These are phyloP conservation scores for Ceratocystis eucalypticola DNA, from an alignment of 2,329 filamentous ascomycete genomes.

Conservation along the genomic window DNA sequence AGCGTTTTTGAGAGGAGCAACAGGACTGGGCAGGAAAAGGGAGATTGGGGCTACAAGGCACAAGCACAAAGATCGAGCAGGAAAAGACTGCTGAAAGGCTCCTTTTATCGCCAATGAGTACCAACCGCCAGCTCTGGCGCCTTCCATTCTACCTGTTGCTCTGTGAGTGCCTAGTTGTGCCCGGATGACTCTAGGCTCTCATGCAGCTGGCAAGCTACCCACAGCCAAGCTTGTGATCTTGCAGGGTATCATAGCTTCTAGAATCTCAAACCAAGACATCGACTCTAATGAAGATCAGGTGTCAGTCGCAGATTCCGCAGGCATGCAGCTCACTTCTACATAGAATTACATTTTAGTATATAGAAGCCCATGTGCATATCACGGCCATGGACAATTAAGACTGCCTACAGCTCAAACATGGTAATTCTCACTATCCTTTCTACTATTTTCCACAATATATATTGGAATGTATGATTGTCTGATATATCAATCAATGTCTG, in stretches of 20 bases:
- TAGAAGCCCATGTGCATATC: not conserved
- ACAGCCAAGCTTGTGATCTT: not conserved
- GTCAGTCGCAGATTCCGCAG: not conserved
- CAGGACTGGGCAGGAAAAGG: not conserved
- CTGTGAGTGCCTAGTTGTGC: not conserved
- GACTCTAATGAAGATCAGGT: not conserved
- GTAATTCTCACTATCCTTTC: not conserved
- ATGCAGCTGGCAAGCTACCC: not conserved
- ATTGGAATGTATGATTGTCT: too few relatives aligned
- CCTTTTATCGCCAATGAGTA: not conserved
- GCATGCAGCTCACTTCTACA: too few relatives aligned
- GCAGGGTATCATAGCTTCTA: not conserved
- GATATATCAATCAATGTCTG: too few relatives aligned
- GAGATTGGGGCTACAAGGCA: not conserved
- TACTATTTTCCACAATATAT: too few relatives aligned
- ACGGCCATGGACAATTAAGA: not conserved
- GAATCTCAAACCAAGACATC: not conserved
- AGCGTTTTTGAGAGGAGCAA: not conserved
- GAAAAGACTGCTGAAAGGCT: not conserved
- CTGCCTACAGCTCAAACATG: not conserved
- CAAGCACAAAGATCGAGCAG: not conserved
- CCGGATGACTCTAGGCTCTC: not conserved
- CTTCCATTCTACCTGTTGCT: not conserved
- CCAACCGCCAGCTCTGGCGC: not conserved
- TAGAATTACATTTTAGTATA: not conserved